phyloP scores from a whole-genome alignment of 2,329 filamentous ascomycete genomes.

The Aspergillus sp. region DNA sequence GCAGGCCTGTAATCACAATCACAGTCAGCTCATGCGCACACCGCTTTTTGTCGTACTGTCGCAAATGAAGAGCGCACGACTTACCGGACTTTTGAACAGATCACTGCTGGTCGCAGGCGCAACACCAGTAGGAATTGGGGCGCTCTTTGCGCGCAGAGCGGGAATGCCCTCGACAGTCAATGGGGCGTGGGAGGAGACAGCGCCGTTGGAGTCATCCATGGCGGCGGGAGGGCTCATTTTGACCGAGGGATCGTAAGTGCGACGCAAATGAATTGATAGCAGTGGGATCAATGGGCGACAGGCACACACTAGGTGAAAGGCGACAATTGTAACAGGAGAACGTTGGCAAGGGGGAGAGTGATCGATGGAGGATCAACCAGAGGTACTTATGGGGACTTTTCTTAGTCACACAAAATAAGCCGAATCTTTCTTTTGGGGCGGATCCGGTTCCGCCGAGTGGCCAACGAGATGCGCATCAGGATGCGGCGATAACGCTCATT shows the following conservation, averaged over 20 bases:
- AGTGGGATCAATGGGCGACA: background rate
- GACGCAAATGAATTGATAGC: background rate
- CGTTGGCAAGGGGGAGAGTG: background rate
- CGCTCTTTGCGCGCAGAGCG: slow-evolving; percentile 65
- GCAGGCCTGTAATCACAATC: slow-evolving; percentile 31
- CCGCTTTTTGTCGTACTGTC: background rate
- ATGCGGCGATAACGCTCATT: background rate
- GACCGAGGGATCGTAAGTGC: background rate
- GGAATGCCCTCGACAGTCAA: slow-evolving; percentile 67
- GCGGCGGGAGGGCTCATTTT: slow-evolving; percentile 30
- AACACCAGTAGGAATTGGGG: slow-evolving; percentile 69
- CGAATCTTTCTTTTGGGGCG: slow-evolving; percentile 14
- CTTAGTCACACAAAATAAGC: slow-evolving; percentile 7
- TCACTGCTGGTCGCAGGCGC: slow-evolving; percentile 77
- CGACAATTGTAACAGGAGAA: background rate
- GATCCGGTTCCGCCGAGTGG: slow-evolving; percentile 17
- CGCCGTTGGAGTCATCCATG: slow-evolving; percentile 13
- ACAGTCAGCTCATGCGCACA: slow-evolving; percentile 7
- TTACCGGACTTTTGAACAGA: slow-evolving; percentile 75
- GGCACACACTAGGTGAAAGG: background rate
- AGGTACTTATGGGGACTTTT: background rate
- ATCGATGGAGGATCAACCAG: no score
- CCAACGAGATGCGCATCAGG: background rate
- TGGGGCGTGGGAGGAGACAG: slow-evolving; percentile 25
- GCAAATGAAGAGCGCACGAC: slow-evolving; percentile 21